Conservation (phyloP, 305 asterid species). For the Fraxinus greggii region DNA sequence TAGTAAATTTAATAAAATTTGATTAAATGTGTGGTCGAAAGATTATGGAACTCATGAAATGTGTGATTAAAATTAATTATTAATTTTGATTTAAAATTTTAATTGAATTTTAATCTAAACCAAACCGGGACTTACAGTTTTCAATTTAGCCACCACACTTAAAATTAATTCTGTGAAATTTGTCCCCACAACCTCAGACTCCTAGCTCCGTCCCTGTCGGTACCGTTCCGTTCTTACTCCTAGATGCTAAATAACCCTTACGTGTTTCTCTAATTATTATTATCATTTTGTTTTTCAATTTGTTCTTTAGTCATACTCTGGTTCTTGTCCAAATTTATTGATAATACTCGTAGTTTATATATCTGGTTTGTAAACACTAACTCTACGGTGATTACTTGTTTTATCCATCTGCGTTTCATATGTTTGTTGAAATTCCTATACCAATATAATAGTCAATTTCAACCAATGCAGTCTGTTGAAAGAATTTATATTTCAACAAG, state of each 20-base stretch:
- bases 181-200: no score
- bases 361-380: not conserved
- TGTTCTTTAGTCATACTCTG: not conserved
- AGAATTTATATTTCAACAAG: constrained; percentile 13
- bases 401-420: not conserved
- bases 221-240: not conserved
- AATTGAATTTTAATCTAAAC: no score
- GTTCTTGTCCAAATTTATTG: not conserved
- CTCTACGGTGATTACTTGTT: not conserved
- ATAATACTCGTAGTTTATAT: not conserved
- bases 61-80: no score
- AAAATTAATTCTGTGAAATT: no score
- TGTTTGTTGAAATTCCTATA: not conserved
- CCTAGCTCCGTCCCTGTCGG: no score
- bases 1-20: no score
- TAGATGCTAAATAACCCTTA: not conserved
- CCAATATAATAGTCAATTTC: not conserved
- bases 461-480: not conserved
- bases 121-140: no score
- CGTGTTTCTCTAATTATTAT: not conserved
- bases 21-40: no score
- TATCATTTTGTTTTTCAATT: not conserved
- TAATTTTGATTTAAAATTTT: no score
- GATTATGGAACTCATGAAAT: no score
- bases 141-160: no score